Conservation (phyloP, 1,284 basidiomycete species). For the Volvariella surrecta region DNA sequence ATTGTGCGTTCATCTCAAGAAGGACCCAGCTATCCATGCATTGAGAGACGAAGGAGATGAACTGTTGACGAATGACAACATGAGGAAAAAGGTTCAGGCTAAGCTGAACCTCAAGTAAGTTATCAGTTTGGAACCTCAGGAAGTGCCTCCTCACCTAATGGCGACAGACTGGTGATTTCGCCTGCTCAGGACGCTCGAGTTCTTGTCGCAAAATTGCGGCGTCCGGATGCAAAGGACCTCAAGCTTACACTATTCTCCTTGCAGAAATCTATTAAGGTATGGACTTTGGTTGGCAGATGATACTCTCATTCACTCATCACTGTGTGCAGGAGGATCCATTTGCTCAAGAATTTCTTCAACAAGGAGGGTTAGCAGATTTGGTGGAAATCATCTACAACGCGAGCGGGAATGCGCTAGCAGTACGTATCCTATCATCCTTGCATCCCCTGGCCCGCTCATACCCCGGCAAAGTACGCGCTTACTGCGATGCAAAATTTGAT, state of each 20-base stretch:
- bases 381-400: slow-evolving; percentile 61
- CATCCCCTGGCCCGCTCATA: slow-evolving; percentile 7
- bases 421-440: slow-evolving; percentile 22
- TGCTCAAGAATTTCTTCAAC: slow-evolving; percentile 74
- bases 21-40: slow-evolving; percentile 77
- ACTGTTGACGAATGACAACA: slow-evolving; percentile 86
- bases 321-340: slow-evolving; percentile 78
- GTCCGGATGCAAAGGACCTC: slow-evolving; percentile 54
- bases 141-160: not conserved
- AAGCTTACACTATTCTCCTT: slow-evolving; percentile 72
- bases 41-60: slow-evolving; percentile 84
- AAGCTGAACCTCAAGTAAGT: slow-evolving; percentile 77
- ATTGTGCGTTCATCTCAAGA: slow-evolving; percentile 72
- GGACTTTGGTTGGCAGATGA: slow-evolving; percentile 12
- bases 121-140: not conserved
- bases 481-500: slow-evolving; percentile 82
- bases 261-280: slow-evolving; percentile 74
- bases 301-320: slow-evolving; percentile 3
- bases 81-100: slow-evolving; percentile 73
- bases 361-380: slow-evolving; percentile 71
- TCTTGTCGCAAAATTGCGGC: slow-evolving; percentile 64
- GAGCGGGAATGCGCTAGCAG: slow-evolving; percentile 83
- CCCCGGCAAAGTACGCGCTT: slow-evolving; percentile 58
- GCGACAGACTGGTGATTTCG: slow-evolving; percentile 65
- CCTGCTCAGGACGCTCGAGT: slow-evolving; percentile 79